phyloP scores from a whole-genome alignment of 177 flowering plant species.

The Telopea speciosissima region DNA sequence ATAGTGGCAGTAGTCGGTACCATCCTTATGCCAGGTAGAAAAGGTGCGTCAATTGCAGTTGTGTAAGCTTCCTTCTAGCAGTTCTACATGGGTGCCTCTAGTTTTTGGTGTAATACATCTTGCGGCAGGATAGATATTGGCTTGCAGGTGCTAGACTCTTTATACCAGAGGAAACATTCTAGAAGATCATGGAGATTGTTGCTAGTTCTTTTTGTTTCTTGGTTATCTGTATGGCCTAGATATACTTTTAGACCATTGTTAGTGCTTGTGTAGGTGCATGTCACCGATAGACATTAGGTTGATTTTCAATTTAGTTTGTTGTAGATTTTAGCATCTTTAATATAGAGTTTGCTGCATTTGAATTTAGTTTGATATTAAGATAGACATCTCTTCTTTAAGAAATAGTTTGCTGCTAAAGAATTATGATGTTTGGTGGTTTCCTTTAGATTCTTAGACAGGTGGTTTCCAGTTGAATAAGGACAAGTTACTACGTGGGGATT shows the following conservation, averaged over 20 bases:
- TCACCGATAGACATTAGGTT: not conserved
- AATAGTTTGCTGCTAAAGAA: not conserved
- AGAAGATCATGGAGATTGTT: not conserved
- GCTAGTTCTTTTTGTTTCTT: not conserved
- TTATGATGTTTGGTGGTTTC: no score
- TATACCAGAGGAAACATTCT: not conserved
- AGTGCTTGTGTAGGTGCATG: not conserved
- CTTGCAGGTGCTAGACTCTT: not conserved
- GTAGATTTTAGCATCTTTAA: not conserved
- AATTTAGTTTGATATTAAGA: not conserved
- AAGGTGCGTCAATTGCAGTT: conserved; percentile 22
- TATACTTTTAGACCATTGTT: not conserved
- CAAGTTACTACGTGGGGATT: no score
- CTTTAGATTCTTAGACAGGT: no score
- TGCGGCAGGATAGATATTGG: not conserved
- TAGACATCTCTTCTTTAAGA: not conserved
- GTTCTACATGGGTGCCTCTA: conserved; percentile 29
- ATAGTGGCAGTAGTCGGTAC: conserved; percentile 66
- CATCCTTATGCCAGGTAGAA: conserved; percentile 79
- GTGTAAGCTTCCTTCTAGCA: conserved; percentile 34
- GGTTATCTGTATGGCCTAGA: not conserved
- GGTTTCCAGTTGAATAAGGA: no score
- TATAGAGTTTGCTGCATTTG: not conserved
- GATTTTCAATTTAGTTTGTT: not conserved
- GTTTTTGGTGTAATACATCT: conserved; percentile 11